These are phyloP conservation scores for Pisolithus marmoratus DNA, from an alignment of 768 basidiomycete genomes.

Conservation along the genomic window DNA sequence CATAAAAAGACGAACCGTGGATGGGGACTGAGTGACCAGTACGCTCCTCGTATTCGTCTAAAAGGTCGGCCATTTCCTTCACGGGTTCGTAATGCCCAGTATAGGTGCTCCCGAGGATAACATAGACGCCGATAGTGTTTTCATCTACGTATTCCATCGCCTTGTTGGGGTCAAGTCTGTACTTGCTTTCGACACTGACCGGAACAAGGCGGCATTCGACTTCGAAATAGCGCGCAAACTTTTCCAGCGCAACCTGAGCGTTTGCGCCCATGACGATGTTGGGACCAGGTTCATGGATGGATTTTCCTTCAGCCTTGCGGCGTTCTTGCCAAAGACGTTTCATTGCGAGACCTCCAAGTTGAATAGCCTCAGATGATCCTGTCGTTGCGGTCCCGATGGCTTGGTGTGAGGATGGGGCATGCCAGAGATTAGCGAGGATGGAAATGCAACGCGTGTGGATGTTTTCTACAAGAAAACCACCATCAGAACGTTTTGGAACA, in stretches of 20 bases:
- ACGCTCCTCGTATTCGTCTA: slow-evolving; percentile 50
- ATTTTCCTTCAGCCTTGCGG: slow-evolving; percentile 60
- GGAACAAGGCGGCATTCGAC: slow-evolving; percentile 63
- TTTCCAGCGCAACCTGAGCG: slow-evolving; percentile 66
- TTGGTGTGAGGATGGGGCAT: slow-evolving; percentile 47
- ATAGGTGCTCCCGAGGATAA: slow-evolving; percentile 52
- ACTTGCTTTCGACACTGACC: slow-evolving; percentile 60
- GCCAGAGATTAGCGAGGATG: slow-evolving; percentile 64
- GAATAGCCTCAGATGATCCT: slow-evolving; percentile 67
- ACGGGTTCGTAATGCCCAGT: slow-evolving; percentile 74
- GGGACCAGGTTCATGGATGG: slow-evolving; percentile 60
- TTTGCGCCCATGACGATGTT: slow-evolving; percentile 64
- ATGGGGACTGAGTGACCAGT: slow-evolving; percentile 42
- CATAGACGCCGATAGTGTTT: slow-evolving; percentile 67
- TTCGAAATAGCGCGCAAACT: slow-evolving; percentile 64
- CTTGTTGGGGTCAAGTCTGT: slow-evolving; percentile 67
- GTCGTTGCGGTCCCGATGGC: slow-evolving; percentile 69
- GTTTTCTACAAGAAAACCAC: slow-evolving; percentile 22
- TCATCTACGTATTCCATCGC: slow-evolving; percentile 65
- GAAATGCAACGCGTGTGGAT: slow-evolving; percentile 45
- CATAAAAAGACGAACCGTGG: slow-evolving; percentile 24
- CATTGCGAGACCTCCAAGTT: slow-evolving; percentile 67
- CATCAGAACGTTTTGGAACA: background rate
- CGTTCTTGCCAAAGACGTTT: slow-evolving; percentile 67
- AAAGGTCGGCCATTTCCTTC: slow-evolving; percentile 72